phyloP scores from a whole-genome alignment of 768 basidiomycete genomes.

The Saitozyma sp. region DNA sequence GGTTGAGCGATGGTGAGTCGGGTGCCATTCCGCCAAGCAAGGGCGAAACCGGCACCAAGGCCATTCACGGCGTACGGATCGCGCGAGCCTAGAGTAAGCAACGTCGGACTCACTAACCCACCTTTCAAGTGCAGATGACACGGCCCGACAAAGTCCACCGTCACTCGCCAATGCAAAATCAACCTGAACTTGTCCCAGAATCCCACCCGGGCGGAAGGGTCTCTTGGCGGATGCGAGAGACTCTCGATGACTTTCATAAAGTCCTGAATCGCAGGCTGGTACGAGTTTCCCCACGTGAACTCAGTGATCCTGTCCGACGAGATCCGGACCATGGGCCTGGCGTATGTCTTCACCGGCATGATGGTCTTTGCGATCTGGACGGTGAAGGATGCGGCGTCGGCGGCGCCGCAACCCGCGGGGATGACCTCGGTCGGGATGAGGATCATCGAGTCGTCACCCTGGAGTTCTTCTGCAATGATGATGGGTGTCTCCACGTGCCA shows the following conservation, averaged over 20 bases:
- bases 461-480: conserved; percentile 85
- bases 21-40: conserved; percentile 78
- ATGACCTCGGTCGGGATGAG: conserved; percentile 72
- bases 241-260: conserved; percentile 79
- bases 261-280: conserved; percentile 81
- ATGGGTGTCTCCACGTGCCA: conserved; percentile 70
- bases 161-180: conserved; percentile 78
- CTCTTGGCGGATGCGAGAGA: conserved; percentile 71
- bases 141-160: conserved; percentile 64
- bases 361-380: conserved; percentile 81
- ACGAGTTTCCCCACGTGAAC: conserved; percentile 86
- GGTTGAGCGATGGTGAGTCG: conserved; percentile 67
- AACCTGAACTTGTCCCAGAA: conserved; percentile 89
- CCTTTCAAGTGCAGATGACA: conserved; percentile 86
- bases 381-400: conserved; percentile 60
- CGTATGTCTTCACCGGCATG: conserved; percentile 93
- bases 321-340: conserved; percentile 69
- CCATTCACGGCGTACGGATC: conserved; percentile 73
- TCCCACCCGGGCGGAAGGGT: conserved; percentile 77
- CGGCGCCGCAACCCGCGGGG: conserved; percentile 60
- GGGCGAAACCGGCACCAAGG: conserved; percentile 79
- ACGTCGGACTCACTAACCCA: conserved; percentile 40
- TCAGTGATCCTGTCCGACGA: conserved; percentile 66
- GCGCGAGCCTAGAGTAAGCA: conserved; percentile 64
- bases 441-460: conserved; percentile 64